Evolutionary conservation across 768 basidiomycete species (phyloP).

Genomic region (Nidula microcarpa): DNA sequence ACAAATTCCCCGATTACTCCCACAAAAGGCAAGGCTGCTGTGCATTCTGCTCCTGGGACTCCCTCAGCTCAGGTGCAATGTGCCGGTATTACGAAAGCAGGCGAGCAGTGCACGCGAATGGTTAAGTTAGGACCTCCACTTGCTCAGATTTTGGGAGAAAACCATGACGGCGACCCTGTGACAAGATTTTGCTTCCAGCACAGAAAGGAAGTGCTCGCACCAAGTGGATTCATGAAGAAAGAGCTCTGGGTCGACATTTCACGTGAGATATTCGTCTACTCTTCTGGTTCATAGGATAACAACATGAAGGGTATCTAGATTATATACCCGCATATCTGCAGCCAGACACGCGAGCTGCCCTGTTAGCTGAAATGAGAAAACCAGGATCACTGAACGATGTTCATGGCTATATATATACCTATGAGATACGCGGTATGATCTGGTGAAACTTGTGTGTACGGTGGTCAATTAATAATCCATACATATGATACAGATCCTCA

Average conservation of each 20-base stretch:
- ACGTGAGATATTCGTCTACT: constrained; percentile 31
- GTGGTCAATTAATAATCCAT: not conserved
- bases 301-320: constrained; percentile 28
- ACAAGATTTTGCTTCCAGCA: constrained; percentile 68
- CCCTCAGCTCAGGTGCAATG: constrained; percentile 43
- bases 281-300: not conserved
- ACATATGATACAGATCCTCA: constrained; percentile 4
- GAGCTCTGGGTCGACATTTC: constrained; percentile 55
- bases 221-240: constrained; percentile 49
- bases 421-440: constrained; percentile 66
- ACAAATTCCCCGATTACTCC: not conserved
- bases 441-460: not conserved
- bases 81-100: constrained; percentile 60
- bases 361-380: constrained; percentile 45
- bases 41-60: constrained; percentile 5
- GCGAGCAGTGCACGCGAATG: constrained; percentile 56
- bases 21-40: constrained; percentile 3
- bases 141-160: constrained; percentile 16
- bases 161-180: constrained; percentile 20
- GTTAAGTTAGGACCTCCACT: constrained; percentile 41
- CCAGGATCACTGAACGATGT: constrained; percentile 52
- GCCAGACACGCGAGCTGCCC: constrained; percentile 53
- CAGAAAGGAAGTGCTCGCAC: constrained; percentile 45
- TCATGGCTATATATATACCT: constrained; percentile 78
- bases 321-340: constrained; percentile 71